phyloP scores from a whole-genome alignment of 176 grass and related monocot genomes.

The Triticum urartu region DNA sequence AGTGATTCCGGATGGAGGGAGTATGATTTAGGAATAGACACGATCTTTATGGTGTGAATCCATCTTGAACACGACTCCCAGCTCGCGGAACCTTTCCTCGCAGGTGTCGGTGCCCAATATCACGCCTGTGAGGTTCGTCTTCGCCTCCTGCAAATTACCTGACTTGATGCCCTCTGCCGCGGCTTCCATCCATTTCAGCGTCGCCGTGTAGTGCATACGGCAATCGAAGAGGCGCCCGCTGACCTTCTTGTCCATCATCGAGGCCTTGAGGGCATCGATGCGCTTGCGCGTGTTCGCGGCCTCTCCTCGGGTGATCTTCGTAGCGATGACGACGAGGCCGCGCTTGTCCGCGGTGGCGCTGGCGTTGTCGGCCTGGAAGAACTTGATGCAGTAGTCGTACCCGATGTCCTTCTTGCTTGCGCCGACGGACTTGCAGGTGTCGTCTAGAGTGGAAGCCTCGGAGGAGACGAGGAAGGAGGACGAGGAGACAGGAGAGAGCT shows the following conservation, averaged over 20 bases:
- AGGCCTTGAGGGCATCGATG: conserved; percentile 40
- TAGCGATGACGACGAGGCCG: conserved; percentile 48
- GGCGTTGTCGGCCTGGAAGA: conserved; percentile 34
- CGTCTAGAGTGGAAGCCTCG: conserved; percentile 38
- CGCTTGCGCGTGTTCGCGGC: neutral
- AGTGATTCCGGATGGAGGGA: no score
- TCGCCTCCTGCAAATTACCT: conserved; percentile 13
- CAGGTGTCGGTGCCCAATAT: conserved; percentile 32
- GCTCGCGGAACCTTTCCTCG: conserved; percentile 40
- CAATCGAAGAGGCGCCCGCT: conserved; percentile 23
- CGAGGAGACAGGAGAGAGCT: neutral
- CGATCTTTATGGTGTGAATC: no score
- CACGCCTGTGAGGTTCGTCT: conserved; percentile 24
- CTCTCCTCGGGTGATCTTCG: neutral
- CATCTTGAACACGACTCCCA: neutral
- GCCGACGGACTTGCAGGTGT: conserved; percentile 51
- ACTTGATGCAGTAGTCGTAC: conserved; percentile 56
- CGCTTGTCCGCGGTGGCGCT: conserved; percentile 35
- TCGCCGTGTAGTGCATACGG: conserved; percentile 34
- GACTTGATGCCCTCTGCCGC: neutral
- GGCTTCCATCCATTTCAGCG: neutral
- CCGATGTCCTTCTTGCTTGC: neutral
- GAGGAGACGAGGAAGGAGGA: conserved; percentile 15
- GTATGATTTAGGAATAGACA: no score
- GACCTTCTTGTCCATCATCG: conserved; percentile 25